phyloP scores from a whole-genome alignment of 202 grass and related monocot species.

The Cymbopogon flexuosus region DNA sequence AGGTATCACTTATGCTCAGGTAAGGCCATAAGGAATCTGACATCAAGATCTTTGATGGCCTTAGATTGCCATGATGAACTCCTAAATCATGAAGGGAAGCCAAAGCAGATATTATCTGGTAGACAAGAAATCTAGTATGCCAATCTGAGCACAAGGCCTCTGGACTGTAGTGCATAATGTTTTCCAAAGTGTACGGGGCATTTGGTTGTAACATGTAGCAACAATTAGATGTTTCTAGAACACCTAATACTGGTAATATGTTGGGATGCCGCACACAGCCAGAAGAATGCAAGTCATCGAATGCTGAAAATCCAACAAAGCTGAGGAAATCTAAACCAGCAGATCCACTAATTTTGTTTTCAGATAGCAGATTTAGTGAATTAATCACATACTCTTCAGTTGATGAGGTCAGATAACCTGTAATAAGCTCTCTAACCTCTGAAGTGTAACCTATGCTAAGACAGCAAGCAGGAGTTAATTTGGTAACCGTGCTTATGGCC shows the following conservation, averaged over 20 bases:
- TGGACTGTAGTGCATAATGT: slow-evolving; percentile 77
- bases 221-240: slow-evolving; percentile 55
- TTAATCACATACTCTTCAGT: slow-evolving; percentile 64
- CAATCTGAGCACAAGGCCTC: slow-evolving; percentile 71
- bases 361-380: slow-evolving; percentile 61
- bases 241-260: slow-evolving; percentile 66
- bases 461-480: slow-evolving; percentile 57
- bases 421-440: slow-evolving; percentile 55
- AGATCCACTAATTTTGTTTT: slow-evolving; percentile 53
- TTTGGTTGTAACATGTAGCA: slow-evolving; percentile 67
- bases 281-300: slow-evolving; percentile 45
- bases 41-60: slow-evolving; percentile 66
- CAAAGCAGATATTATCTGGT: slow-evolving; percentile 77
- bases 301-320: slow-evolving; percentile 70
- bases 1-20: slow-evolving; percentile 62
- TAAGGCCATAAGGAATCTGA: slow-evolving; percentile 73
- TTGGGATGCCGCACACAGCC: slow-evolving; percentile 72
- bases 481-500: slow-evolving; percentile 37
- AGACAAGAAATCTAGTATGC: slow-evolving; percentile 75
- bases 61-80: slow-evolving; percentile 74
- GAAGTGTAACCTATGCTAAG: slow-evolving; percentile 40
- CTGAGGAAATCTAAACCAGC: slow-evolving; percentile 67
- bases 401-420: slow-evolving; percentile 45
- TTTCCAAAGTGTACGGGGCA: slow-evolving; percentile 69
- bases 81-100: slow-evolving; percentile 72